A percentile compares a stretch with the other conserved stretches of the same genome.
Evolutionary conservation across 2,329 filamentous ascomycete genomes (phyloP).

Genomic region (Canariomyces notabilis): DNA sequence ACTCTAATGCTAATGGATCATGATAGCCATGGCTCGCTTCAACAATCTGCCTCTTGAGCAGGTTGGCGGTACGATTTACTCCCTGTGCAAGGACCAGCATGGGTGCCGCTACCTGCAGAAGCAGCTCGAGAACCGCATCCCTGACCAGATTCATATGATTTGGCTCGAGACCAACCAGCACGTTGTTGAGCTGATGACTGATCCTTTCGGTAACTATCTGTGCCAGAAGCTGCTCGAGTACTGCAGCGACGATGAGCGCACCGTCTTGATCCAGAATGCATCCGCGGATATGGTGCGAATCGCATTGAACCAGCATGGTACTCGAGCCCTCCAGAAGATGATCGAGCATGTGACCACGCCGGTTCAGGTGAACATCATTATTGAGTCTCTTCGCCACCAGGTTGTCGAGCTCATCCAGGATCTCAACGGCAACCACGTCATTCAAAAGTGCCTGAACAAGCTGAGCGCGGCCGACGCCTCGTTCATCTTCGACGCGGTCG

Average conservation of each 20-base stretch:
- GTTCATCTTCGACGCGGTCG: conserved; percentile 96
- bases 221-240: conserved; percentile 97
- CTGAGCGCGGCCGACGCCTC: conserved; percentile 77
- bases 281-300: conserved; percentile 84
- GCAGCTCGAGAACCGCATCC: conserved; percentile 85
- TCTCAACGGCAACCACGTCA: conserved; percentile 96
- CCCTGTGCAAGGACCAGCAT: conserved; percentile 94
- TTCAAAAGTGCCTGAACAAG: conserved; percentile 98
- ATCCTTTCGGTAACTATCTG: conserved; percentile 98
- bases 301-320: conserved; percentile 94
- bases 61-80: conserved; percentile 78
- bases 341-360: conserved; percentile 90
- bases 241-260: conserved; percentile 92
- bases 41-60: conserved; percentile 77
- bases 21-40: conserved; percentile 67
- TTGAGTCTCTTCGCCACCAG: conserved; percentile 71
- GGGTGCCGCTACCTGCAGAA: conserved; percentile 95
- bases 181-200: conserved; percentile 96
- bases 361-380: conserved; percentile 82
- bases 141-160: conserved; percentile 83
- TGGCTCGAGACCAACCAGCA: conserved; percentile 91
- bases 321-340: conserved; percentile 97
- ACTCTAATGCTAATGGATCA: conserved; percentile 28
- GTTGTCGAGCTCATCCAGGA: conserved; percentile 96
- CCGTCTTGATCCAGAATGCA: conserved; percentile 84